Percentiles rank a stretch among this genome's conserved stretches.
Evolutionary conservation across 108 stramenopile genomes (phyloP).

Genomic region (Cyclotella distinguenda): DNA sequence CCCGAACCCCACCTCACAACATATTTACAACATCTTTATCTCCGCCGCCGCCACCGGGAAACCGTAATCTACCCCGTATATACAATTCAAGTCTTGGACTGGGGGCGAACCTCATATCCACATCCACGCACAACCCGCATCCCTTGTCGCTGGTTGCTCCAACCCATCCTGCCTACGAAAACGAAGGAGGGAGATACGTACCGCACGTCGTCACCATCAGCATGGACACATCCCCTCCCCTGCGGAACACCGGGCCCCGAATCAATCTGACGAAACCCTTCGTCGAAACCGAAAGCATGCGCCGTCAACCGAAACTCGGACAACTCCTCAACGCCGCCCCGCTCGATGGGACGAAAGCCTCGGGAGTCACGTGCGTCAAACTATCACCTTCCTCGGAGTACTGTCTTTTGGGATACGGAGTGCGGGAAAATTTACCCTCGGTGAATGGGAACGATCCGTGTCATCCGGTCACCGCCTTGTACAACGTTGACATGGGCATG

Average conservation of each 20-base stretch:
- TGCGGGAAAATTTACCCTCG: constrained; percentile 64
- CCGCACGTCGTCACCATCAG: constrained; percentile 79
- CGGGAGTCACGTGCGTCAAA: constrained; percentile 92
- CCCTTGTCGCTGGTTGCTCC: constrained; percentile 62
- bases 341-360: constrained; percentile 72
- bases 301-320: constrained; percentile 64
- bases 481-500: constrained; percentile 72
- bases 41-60: constrained; percentile 51
- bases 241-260: constrained; percentile 11
- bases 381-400: constrained; percentile 89
- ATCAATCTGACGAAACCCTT: constrained; percentile 20
- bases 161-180: constrained; percentile 35
- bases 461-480: constrained; percentile 83
- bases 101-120: constrained; percentile 5
- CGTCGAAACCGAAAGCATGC: constrained; percentile 55
- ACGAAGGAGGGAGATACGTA: constrained; percentile 70
- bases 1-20: constrained; percentile 41
- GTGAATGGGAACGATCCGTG: constrained; percentile 39
- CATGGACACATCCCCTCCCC: constrained; percentile 58
- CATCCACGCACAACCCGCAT: constrained; percentile 51
- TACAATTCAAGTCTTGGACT: constrained; percentile 7
- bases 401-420: constrained; percentile 92
- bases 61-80: constrained; percentile 34
- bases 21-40: constrained; percentile 21
- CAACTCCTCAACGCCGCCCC: constrained; percentile 78